Conservation (phyloP, 768 basidiomycete species). For the Lactarius quietus region DNA sequence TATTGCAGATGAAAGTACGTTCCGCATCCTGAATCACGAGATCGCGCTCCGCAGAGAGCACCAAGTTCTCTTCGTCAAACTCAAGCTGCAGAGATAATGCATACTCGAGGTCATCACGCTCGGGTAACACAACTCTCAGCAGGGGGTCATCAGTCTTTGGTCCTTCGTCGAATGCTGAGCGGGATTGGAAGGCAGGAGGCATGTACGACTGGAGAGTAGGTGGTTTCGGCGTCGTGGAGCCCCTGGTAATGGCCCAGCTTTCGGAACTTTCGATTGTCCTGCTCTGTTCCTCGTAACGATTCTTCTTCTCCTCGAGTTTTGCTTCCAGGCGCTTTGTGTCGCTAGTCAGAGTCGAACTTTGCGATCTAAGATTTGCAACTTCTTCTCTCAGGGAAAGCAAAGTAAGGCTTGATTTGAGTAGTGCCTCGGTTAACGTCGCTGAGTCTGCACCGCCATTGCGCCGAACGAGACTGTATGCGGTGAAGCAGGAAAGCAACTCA, state of each 20-base stretch:
- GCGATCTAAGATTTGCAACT: background rate
- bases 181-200: background rate
- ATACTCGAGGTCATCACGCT: background rate
- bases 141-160: background rate
- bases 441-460: background rate
- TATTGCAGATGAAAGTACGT: background rate
- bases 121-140: background rate
- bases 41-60: background rate
- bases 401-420: background rate
- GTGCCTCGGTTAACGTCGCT: background rate
- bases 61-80: slow-evolving; percentile 2
- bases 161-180: background rate
- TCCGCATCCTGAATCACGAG: background rate
- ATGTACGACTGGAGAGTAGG: background rate
- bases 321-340: background rate
- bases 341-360: background rate
- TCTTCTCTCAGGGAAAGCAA: background rate
- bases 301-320: background rate
- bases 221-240: background rate
- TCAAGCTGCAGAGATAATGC: background rate
- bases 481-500: background rate
- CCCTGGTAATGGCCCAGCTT: background rate
- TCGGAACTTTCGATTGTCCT: background rate
- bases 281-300: background rate
- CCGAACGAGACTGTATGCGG: background rate